Evolutionary conservation across 202 grass and related monocot genomes (phyloP).

Genomic region (Cymbopogon flexuosus): DNA sequence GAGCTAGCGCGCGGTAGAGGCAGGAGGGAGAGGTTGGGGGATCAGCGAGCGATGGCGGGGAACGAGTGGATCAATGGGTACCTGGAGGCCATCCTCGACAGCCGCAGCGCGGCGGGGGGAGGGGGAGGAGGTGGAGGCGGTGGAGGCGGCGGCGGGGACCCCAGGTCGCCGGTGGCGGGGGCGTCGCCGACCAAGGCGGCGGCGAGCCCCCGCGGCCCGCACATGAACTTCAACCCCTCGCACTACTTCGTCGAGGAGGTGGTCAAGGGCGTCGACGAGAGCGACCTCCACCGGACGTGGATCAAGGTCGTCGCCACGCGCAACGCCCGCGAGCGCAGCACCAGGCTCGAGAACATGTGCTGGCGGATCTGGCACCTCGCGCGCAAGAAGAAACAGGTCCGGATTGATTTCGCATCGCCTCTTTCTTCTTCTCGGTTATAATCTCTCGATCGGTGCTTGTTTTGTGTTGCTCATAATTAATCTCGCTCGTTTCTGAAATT

Average conservation of each 20-base stretch:
- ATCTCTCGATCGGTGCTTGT: background rate
- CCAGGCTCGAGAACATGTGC: conserved; percentile 96
- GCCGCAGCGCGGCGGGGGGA: conserved; percentile 17
- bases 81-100: conserved; percentile 88
- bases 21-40: no score
- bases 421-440: background rate
- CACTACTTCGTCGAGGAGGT: conserved; percentile 99
- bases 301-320: conserved; percentile 97
- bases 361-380: conserved; percentile 99
- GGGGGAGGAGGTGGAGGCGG: background rate
- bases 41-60: conserved; percentile 39
- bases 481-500: background rate
- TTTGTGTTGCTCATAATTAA: background rate
- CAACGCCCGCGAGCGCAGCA: conserved; percentile 68
- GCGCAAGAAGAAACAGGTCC: conserved; percentile 71
- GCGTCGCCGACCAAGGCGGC: background rate
- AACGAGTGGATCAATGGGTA: conserved; percentile 99
- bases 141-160: background rate
- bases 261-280: conserved; percentile 90
- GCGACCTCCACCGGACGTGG: conserved; percentile 90
- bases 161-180: conserved; percentile 18
- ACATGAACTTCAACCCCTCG: conserved; percentile 80
- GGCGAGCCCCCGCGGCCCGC: conserved; percentile 39
- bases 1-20: background rate
- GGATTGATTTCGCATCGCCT: background rate